These are phyloP conservation scores for Lichtheimia ornata DNA, from an alignment of 371 early-diverging fungal species.

Conservation along the genomic window DNA sequence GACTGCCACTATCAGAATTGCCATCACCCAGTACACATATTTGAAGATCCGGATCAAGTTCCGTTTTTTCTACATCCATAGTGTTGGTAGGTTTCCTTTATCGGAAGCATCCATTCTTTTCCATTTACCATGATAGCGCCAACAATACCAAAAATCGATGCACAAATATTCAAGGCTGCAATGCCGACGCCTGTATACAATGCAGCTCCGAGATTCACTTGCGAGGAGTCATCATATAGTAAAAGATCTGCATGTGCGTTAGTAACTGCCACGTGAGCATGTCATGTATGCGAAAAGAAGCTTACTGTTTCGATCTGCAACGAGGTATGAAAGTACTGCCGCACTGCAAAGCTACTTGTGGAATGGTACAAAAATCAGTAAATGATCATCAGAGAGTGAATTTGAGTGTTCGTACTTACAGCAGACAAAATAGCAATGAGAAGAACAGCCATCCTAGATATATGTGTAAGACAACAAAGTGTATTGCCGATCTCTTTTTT, in stretches of 20 bases:
- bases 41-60: conserved; percentile 24
- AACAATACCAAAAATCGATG: conserved; percentile 12
- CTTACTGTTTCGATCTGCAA: neutral
- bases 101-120: conserved; percentile 20
- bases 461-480: neutral
- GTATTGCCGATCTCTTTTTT: neutral
- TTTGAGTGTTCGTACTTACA: conserved; percentile 1
- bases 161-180: neutral
- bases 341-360: neutral
- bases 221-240: neutral
- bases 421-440: conserved; percentile 18
- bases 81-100: neutral
- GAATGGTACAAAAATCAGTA: neutral
- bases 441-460: conserved; percentile 13
- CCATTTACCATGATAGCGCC: conserved; percentile 9
- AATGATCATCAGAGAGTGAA: neutral
- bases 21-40: conserved; percentile 31
- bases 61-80: conserved; percentile 26
- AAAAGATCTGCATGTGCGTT: neutral
- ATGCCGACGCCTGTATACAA: conserved; percentile 3
- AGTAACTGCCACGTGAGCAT: too few relatives aligned
- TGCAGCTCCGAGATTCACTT: neutral
- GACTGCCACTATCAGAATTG: conserved; percentile 19
- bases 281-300: neutral
- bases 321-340: neutral